These are phyloP conservation scores for Kluyveromyces marxianus DNA, from an alignment of 1,139 yeast genomes.

Conservation along the genomic window DNA sequence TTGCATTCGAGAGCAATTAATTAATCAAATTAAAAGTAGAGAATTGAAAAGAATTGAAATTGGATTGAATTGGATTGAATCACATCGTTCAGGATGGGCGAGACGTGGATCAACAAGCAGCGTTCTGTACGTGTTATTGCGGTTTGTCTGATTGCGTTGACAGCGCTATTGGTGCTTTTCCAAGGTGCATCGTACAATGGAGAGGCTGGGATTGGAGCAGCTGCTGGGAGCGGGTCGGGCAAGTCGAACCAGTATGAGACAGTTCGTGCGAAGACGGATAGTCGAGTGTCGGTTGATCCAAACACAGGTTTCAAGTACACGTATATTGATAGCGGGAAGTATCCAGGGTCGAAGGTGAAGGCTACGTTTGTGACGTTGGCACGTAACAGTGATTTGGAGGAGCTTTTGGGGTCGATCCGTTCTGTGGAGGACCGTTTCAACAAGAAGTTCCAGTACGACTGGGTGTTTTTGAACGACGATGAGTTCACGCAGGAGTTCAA, in stretches of 20 bases:
- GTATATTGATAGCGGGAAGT: slow-evolving; percentile 14
- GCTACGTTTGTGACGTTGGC: slow-evolving; percentile 74
- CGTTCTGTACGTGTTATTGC: slow-evolving; percentile 12
- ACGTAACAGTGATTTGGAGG: slow-evolving; percentile 58
- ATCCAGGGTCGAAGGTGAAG: slow-evolving; percentile 35
- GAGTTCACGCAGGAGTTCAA: slow-evolving; percentile 44
- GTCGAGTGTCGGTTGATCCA: background rate
- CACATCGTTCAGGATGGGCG: slow-evolving; percentile 1
- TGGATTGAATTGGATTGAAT: too few relatives aligned
- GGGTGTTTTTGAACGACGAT: slow-evolving; percentile 66
- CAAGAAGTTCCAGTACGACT: slow-evolving; percentile 53
- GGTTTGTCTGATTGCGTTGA: slow-evolving; percentile 10
- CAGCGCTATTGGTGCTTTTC: slow-evolving; percentile 13
- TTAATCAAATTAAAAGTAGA: too few relatives aligned
- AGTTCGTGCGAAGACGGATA: background rate
- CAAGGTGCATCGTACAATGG: slow-evolving; percentile 10
- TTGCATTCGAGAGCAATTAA: too few relatives aligned
- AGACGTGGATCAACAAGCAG: slow-evolving; percentile 6
- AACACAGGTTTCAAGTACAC: slow-evolving; percentile 18
- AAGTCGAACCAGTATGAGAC: background rate
- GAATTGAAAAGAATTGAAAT: too few relatives aligned
- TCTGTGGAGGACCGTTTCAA: slow-evolving; percentile 71
- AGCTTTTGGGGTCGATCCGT: slow-evolving; percentile 51
- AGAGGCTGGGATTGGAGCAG: background rate
- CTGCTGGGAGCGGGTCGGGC: background rate